phyloP scores from a whole-genome alignment of 2,329 filamentous ascomycete species.

The Lasiodiplodia sp. region DNA sequence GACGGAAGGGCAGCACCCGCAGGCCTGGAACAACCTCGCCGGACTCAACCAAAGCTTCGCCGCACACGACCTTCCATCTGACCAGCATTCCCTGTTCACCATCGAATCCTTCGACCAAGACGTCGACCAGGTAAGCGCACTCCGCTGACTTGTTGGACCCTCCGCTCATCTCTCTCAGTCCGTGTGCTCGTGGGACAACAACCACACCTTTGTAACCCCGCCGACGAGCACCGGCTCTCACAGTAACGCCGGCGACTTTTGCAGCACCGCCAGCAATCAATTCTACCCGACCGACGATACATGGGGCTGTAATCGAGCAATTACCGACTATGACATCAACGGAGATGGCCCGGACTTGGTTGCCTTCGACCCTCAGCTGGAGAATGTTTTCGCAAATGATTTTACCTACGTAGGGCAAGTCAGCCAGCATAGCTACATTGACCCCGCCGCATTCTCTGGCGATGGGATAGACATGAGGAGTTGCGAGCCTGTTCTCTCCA shows the following conservation, averaged over 20 bases:
- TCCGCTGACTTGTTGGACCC: neutral
- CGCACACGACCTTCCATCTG: neutral
- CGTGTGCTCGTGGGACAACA: constrained; percentile 1
- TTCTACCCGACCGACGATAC: neutral
- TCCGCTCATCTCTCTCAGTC: neutral
- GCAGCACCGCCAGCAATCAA: neutral
- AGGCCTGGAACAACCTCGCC: neutral
- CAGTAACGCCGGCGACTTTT: constrained; percentile 1
- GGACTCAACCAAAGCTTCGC: neutral
- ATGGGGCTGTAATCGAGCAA: neutral
- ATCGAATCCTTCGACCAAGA: constrained; percentile 1
- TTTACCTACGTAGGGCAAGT: neutral
- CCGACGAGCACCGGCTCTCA: neutral
- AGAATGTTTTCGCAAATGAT: neutral
- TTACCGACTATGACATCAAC: neutral
- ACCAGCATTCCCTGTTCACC: neutral
- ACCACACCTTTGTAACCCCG: neutral
- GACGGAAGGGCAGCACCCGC: neutral
- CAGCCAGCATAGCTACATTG: neutral
- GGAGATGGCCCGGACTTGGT: neutral
- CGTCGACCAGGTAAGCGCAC: constrained; percentile 3
- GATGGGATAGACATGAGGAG: neutral
- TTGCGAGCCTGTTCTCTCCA: neutral
- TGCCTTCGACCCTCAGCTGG: neutral
- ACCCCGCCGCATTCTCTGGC: neutral